Evolutionary conservation across 23 red algal species (phyloP).

Genomic region (Gracilariopsis chorda): DNA sequence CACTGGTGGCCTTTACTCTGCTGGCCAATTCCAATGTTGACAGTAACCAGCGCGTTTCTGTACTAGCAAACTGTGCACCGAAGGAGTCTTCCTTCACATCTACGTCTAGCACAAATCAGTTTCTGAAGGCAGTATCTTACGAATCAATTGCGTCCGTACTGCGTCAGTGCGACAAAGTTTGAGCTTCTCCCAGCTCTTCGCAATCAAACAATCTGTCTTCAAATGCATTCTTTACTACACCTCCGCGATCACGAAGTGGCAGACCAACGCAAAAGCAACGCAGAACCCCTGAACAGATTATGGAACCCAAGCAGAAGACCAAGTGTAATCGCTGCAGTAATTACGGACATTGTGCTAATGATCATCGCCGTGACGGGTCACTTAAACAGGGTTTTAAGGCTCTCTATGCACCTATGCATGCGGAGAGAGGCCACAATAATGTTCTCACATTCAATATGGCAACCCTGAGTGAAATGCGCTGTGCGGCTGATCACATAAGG

Average conservation of each 20-base stretch:
- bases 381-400: not conserved
- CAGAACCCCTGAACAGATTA: not conserved
- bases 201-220: not conserved
- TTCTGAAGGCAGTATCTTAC: not conserved
- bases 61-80: not conserved
- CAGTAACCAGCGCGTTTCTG: not conserved
- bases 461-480: not conserved
- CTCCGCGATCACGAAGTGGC: not conserved
- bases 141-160: not conserved
- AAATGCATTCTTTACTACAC: not conserved
- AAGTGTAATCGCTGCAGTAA: not conserved
- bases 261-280: not conserved
- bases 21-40: slow-evolving; percentile 21
- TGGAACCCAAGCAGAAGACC: not conserved
- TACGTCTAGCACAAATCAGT: not conserved
- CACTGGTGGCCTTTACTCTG: not conserved
- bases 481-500: not conserved
- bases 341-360: not conserved
- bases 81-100: not conserved
- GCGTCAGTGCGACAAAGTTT: not conserved
- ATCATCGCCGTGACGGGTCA: not conserved
- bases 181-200: not conserved
- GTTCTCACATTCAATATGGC: not conserved
- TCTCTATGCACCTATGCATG: not conserved
- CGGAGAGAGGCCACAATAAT: not conserved